Evolutionary conservation across 768 basidiomycete species (phyloP), one percentile per base, ranked within the genome.

Genomic region (Amanita molliuscula): DNA sequence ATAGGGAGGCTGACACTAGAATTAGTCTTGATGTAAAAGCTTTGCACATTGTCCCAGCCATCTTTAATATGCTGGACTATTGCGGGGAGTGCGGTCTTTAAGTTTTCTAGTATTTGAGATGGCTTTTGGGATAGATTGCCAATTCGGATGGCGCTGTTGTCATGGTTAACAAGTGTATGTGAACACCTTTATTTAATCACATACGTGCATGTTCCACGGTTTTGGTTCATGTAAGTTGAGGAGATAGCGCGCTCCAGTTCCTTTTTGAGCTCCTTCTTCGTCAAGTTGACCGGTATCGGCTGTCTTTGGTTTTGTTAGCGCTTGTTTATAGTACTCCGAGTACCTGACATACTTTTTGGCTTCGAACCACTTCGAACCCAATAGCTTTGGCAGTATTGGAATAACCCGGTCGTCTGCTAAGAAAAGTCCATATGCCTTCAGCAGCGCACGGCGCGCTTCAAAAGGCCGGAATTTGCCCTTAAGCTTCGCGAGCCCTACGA

Each of bases 151-250:
- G 93, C 83, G 23, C 91, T 94, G 57, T 16, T 49, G 8, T 6
- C 15, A 11, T 15, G 4, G 33, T 44, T 23, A 50, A n/a, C 11
- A 20, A 11, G 2, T 20, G 11, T 25, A 29, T 11, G 21, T 9
- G n/a, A 31, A 5, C 21, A 26, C 31, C 26, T 20, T 40, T 15
- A 29, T 21, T 29, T 16, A 21, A n/a, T 42, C 15, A 78, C 91
- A 46, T 70, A 94, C 89, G 84, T 81, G 78, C 87, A 90, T 5
- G 92, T 96, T 10, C 96, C 96, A 55, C 79, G 81, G 50, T 93
- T 91, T 67, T 93, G 88, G 64, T 93, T 88, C 84, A 96, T 88
- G 65, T 96, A 96, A 2, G 95, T 94, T 9, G 93, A 92, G 3
- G 83, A 83, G 55, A 99, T 82, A 15, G 95, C 95, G 40, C 84